Evolutionary conservation across 1,139 yeast species (phyloP).

Genomic region (Geotrichum europaeum): DNA sequence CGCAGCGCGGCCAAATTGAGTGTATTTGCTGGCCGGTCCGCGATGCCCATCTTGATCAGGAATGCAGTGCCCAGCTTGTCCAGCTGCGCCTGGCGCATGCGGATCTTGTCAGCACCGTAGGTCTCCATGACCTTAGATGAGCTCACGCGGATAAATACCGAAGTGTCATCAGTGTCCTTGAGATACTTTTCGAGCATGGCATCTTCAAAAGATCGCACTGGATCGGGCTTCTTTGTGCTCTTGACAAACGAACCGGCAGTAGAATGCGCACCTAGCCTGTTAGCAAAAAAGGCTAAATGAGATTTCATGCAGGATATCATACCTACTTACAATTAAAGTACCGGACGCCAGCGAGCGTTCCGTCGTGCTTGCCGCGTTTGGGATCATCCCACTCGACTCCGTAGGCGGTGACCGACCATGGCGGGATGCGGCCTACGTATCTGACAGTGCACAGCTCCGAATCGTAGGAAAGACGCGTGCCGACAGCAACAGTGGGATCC

Average conservation of each 20-base stretch:
- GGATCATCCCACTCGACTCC: slow-evolving; percentile 88
- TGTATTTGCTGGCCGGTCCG: slow-evolving; percentile 3
- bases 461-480: slow-evolving; percentile 45
- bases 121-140: slow-evolving; percentile 52
- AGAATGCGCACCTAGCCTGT: slow-evolving; percentile 14
- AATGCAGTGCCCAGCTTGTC: slow-evolving; percentile 38
- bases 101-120: slow-evolving; percentile 58
- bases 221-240: slow-evolving; percentile 35
- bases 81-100: slow-evolving; percentile 45
- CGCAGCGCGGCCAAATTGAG: slow-evolving; percentile 31
- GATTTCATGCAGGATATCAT: background rate
- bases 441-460: slow-evolving; percentile 57
- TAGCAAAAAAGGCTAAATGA: background rate
- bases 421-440: slow-evolving; percentile 53
- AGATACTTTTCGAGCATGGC: slow-evolving; percentile 51
- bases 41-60: slow-evolving; percentile 15
- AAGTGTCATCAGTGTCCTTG: slow-evolving; percentile 28
- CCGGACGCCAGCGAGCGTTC: slow-evolving; percentile 40
- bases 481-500: slow-evolving; percentile 22
- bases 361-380: slow-evolving; percentile 53
- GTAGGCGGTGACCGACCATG: slow-evolving; percentile 58
- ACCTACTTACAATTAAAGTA: slow-evolving; percentile 39
- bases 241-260: slow-evolving; percentile 67
- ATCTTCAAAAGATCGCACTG: slow-evolving; percentile 37
- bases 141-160: slow-evolving; percentile 25